phyloP scores from a whole-genome alignment of 163 green algal genomes.

The Chlamydomonas reinhardtii region DNA sequence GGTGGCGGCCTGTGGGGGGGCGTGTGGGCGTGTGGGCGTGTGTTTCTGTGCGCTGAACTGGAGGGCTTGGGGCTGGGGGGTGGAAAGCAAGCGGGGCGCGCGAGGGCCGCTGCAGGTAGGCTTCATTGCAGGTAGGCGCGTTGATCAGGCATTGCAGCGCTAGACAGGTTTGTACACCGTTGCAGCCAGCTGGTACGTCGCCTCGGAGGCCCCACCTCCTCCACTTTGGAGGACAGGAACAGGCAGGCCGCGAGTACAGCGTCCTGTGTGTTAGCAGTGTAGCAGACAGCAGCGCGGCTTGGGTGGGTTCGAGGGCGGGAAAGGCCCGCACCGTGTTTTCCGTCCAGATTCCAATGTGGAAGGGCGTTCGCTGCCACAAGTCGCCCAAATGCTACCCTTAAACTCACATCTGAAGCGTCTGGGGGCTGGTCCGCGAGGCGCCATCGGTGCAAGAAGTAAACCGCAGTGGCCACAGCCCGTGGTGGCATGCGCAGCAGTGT shows the following conservation, averaged over 20 bases:
- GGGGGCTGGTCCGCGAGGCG: background rate
- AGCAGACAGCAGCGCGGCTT: too few relatives aligned
- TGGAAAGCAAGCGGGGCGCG: too few relatives aligned
- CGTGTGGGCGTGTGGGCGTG: background rate
- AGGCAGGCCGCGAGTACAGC: constrained; percentile 20
- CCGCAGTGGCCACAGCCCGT: background rate
- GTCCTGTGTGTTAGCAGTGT: background rate
- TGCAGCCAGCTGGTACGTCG: too few relatives aligned
- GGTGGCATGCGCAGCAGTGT: constrained; percentile 21
- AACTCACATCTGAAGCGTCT: background rate
- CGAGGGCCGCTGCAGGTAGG: too few relatives aligned
- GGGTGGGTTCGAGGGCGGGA: too few relatives aligned
- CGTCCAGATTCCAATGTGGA: too few relatives aligned
- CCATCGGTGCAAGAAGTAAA: constrained; percentile 17
- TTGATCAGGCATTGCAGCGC: too few relatives aligned
- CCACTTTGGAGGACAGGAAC: constrained; percentile 19
- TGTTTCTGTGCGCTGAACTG: background rate
- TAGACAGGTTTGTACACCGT: too few relatives aligned
- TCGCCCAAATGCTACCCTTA: background rate
- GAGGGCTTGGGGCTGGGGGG: too few relatives aligned
- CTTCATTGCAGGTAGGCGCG: too few relatives aligned
- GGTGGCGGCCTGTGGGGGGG: constrained; percentile 11
- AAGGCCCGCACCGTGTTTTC: too few relatives aligned
- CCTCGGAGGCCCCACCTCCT: constrained; percentile 1
- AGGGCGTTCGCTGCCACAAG: too few relatives aligned